Percentiles rank a stretch among this genome's conserved stretches.
phyloP scores from a whole-genome alignment of 2,329 filamentous ascomycete species.

The Nemania sp. region DNA sequence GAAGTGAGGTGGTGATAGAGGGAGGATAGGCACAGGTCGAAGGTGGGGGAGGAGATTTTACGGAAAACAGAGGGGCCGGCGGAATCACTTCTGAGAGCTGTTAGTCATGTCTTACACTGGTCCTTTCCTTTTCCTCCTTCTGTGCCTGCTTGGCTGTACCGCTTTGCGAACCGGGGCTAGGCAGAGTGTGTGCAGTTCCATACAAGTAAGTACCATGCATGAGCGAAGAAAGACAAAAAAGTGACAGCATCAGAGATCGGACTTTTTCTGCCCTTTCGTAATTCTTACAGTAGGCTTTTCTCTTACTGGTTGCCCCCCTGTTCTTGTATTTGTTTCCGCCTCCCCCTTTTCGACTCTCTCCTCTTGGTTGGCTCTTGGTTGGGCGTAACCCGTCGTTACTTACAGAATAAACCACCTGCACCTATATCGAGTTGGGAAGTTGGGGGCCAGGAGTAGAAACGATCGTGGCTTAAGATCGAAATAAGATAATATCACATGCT shows the following conservation, averaged over 20 bases:
- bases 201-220: slow-evolving; percentile 34
- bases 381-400: slow-evolving; percentile 13
- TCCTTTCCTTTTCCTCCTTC: not conserved
- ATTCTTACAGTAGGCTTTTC: not conserved
- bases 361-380: slow-evolving; percentile 22
- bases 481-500: slow-evolving; percentile 26
- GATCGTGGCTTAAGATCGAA: slow-evolving; percentile 2
- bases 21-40: not conserved
- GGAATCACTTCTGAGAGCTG: slow-evolving; percentile 4
- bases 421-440: slow-evolving; percentile 30
- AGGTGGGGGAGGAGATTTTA: not conserved
- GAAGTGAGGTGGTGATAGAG: not conserved
- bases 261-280: not conserved
- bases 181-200: slow-evolving; percentile 4
- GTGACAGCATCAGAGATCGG: not conserved
- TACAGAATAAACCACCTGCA: not conserved
- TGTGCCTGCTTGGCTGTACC: not conserved
- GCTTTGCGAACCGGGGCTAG: slow-evolving; percentile 19
- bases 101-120: slow-evolving; percentile 12
- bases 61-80: not conserved
- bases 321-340: slow-evolving; percentile 5
- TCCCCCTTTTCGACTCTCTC: too few species aligned
- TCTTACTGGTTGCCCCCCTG: not conserved
- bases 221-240: slow-evolving; percentile 22
- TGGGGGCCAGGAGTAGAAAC: slow-evolving; percentile 25